phyloP scores from a whole-genome alignment of 1,139 yeast genomes.

The Yamadazyma triangularis region DNA sequence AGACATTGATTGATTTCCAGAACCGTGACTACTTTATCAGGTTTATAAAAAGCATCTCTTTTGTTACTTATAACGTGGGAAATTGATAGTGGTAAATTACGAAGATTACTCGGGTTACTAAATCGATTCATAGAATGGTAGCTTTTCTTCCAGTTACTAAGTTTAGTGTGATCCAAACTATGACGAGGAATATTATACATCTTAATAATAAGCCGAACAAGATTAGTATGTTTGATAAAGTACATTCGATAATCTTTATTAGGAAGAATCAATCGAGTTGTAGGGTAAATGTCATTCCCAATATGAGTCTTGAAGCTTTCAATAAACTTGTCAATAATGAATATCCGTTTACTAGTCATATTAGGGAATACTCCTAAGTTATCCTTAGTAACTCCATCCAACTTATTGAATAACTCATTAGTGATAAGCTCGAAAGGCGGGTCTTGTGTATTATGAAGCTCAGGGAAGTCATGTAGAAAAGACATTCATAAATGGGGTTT shows the following conservation, averaged over 20 bases:
- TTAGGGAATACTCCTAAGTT: constrained; percentile 24
- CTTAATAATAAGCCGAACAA: constrained; percentile 40
- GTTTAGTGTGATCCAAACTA: constrained; percentile 29
- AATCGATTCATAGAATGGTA: constrained; percentile 24
- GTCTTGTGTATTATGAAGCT: constrained; percentile 15
- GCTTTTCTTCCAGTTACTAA: constrained; percentile 37
- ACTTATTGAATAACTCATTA: constrained; percentile 27
- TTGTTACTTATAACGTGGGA: constrained; percentile 45
- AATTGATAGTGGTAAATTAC: constrained; percentile 45
- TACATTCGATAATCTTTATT: constrained; percentile 53
- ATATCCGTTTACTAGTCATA: constrained; percentile 27
- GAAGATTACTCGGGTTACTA: constrained; percentile 22
- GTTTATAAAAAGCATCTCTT: constrained; percentile 34
- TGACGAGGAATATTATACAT: constrained; percentile 32
- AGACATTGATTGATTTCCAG: constrained; percentile 54
- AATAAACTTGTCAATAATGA: constrained; percentile 44
- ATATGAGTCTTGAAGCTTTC: constrained; percentile 58
- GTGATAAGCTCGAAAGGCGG: constrained; percentile 28
- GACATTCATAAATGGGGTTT: no score
- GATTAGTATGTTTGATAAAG: constrained; percentile 47
- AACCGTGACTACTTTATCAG: constrained; percentile 35
- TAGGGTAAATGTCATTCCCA: constrained; percentile 69
- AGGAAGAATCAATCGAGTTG: constrained; percentile 59
- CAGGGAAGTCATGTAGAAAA: constrained; percentile 10
- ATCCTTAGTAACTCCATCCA: constrained; percentile 26